These are phyloP conservation scores for Bassia scoparia DNA, from an alignment of 148 eudicot species.

Conservation along the genomic window DNA sequence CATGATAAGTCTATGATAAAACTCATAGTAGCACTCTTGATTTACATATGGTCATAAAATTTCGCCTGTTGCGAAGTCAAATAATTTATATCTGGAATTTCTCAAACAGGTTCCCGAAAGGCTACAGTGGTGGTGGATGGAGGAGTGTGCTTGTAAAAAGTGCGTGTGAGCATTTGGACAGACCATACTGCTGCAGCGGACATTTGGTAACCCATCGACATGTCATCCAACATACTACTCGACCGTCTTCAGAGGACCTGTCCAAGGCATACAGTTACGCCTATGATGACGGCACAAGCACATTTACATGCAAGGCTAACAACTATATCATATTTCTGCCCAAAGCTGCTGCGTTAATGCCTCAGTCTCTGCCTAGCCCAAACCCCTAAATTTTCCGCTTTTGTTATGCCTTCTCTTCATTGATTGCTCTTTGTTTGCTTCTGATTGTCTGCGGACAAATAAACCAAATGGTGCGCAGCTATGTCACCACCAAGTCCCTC, in stretches of 20 bases:
- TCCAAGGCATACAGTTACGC: conserved; percentile 90
- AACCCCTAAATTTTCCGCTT: background rate
- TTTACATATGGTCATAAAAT: too few relatives aligned
- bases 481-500: conserved; percentile 12
- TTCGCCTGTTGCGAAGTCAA: too few relatives aligned
- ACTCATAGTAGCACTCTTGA: too few relatives aligned
- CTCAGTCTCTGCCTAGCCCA: background rate
- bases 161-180: too few relatives aligned
- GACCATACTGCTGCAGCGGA: too few relatives aligned
- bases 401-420: background rate
- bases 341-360: conserved; percentile 40
- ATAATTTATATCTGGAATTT: too few relatives aligned
- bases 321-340: conserved; percentile 78
- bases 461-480: conserved; percentile 19
- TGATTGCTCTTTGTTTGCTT: conserved; percentile 16
- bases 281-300: conserved; percentile 85
- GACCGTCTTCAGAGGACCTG: conserved; percentile 76
- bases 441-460: conserved; percentile 32
- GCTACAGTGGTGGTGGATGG: conserved; percentile 33
- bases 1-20: too few relatives aligned
- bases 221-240: conserved; percentile 81
- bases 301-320: conserved; percentile 86
- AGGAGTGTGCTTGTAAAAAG: too few relatives aligned
- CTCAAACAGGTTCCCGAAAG: too few relatives aligned
- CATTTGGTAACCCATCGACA: conserved; percentile 60